Percentiles rank a stretch among this genome's conserved stretches.
These are phyloP conservation scores for Annulohypoxylon moriforme DNA, from an alignment of 495 filamentous ascomycete genomes.

Conservation along the genomic window DNA sequence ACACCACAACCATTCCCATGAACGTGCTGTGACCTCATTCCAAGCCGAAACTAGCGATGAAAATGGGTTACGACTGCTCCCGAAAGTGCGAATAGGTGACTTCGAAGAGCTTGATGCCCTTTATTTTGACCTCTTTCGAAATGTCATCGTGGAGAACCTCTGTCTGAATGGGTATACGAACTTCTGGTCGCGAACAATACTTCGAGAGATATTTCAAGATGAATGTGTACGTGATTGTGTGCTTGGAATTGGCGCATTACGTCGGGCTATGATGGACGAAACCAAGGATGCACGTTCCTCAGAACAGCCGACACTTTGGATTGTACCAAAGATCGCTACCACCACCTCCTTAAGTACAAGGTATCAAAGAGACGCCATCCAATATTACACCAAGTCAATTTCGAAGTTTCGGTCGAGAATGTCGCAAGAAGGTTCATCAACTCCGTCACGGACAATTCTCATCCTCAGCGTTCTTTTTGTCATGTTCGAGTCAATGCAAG, in stretches of 20 bases:
- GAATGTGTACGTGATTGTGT: conserved; percentile 37
- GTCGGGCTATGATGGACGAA: conserved; percentile 24
- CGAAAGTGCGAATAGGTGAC: background rate
- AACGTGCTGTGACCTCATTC: background rate
- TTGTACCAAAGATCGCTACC: conserved; percentile 5
- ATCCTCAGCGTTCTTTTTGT: conserved; percentile 34
- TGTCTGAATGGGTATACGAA: conserved; percentile 27
- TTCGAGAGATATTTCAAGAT: conserved; percentile 34
- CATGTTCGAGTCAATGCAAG: conserved; percentile 36
- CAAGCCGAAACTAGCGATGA: background rate
- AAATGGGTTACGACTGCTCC: background rate
- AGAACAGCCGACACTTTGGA: conserved; percentile 6
- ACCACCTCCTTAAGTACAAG: background rate
- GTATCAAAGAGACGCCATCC: conserved; percentile 31
- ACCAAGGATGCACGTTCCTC: background rate
- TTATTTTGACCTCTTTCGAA: conserved; percentile 40
- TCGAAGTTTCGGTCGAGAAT: conserved; percentile 31
- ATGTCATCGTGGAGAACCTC: conserved; percentile 27
- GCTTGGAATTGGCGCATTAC: conserved; percentile 32
- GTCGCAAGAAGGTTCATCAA: conserved; percentile 11
- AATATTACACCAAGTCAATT: conserved; percentile 30
- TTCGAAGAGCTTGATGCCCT: conserved; percentile 15
- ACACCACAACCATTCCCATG: background rate
- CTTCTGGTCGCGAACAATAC: conserved; percentile 33
- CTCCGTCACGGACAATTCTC: conserved; percentile 25